Evolutionary conservation across 116 monocot genomes (phyloP), one percentile per base, ranked within the genome.

Genomic region (Zostera marina): DNA sequence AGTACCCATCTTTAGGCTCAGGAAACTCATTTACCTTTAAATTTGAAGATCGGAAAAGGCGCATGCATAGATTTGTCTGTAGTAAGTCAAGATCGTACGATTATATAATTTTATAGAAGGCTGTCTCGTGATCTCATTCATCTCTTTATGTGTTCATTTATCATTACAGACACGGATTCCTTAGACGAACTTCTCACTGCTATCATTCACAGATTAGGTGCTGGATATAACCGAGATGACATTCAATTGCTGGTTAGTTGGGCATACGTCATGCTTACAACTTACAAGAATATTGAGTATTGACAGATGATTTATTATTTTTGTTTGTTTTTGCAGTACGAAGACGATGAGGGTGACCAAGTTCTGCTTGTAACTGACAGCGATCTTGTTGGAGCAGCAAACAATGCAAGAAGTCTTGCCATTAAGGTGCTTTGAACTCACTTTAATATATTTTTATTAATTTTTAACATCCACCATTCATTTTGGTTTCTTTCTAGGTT

Each of bases 291-390:
- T 6, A 14, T 11, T 66, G 54, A 24, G 13, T 24, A 25, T 20
- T 11, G 14, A 8, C 11, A 44, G 13, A 41, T 17, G 9, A 41
- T 42, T 41, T 40, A 9, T 58, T 63, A 44, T 17, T 63, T 38
- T 45, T 2, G 11, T 52, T 64, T 26, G 52, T 64, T 67, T 26
- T 8, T 76, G 71, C 66, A 96, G 96, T 96, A 96, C 66, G 82
- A 88, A 60, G 96, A 96, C 68, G 96, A 96, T 58, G 96, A 96
- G 76, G 88, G 80, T 20, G 96, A 96, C 66, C 79, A 56, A 53
- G 77, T 96, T 58, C 54, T 96, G 14, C 67, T 96, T 38, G 44
- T 80, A 38, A 70, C 82, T 11, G 85, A 96, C 68, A 67, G 42
- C 52, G 96, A 96, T 65, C 88, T 96, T 76, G 58, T 67, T 47